Base-by-base conservation (phyloP, 139 green algal genomes). In the Asterochloris sp. region DNA sequence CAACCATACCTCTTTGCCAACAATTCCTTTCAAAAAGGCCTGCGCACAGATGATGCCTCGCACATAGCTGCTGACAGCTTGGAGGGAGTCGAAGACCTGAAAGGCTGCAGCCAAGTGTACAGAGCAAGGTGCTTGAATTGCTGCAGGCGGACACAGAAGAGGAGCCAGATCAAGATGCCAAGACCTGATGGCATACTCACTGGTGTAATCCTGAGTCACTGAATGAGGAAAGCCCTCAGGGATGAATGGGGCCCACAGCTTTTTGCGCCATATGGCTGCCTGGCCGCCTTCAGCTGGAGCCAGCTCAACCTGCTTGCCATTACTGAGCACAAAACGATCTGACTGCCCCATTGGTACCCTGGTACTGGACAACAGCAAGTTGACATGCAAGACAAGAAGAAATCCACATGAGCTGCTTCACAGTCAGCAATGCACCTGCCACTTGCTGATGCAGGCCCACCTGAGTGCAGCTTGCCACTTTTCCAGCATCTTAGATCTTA, bases 1-100 rank as follows among this genome's bases (percentile, higher is more conserved):
- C 17, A 62, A 10, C 67, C 74, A 24, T 73, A 86, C 88, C 76
- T 91, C 67, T 15, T 87, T 76, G 17, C 93, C 94, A 14, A 96
- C 92, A 0, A 96, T 80, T 19, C 92, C 94, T 12, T 78, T 84
- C 67, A 97, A 82, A 13, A 96, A 88, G 4, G 94, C 92, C 16
- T 94, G 86, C 0, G 61, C 88, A 15, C 86, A 90, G 4, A 97
- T 81, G 80, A 96, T 89, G 16, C 94, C 94, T 0, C 94, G 85
- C 14, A 96, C 87, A 78, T 98, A 98, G 24, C 76, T 90, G 73
- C 63, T 90, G 27, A 97, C 76, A 0, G 85, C 94, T 85, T 98
- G 94, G 13, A 91, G 79, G 1, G 87, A 89, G 74, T 94, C 89
- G 76, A 84, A 93, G 8, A 83, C 8, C 62, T 91, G 83, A 67